Conservation (phyloP, 1,139 yeast genomes). For the Yamadazyma diddensiae region DNA sequence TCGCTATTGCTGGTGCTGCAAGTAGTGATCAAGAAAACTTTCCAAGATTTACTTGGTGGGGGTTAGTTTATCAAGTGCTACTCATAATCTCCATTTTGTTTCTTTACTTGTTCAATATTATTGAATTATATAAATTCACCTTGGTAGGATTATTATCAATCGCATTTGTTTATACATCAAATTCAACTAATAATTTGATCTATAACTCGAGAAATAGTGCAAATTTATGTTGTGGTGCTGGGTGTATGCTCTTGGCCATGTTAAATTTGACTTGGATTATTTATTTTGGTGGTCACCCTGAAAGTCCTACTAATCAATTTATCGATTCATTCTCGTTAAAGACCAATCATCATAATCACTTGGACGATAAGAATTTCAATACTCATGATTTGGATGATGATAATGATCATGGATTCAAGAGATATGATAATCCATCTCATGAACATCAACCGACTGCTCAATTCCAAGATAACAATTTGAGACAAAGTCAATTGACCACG, state of each 20-base stretch:
- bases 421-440: constrained; percentile 13
- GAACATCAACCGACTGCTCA: constrained; percentile 16
- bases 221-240: constrained; percentile 86
- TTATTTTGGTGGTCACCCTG: constrained; percentile 81
- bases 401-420: constrained; percentile 26
- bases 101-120: constrained; percentile 63
- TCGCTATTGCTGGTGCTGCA: constrained; percentile 84
- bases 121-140: constrained; percentile 70
- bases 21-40: constrained; percentile 30
- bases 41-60: constrained; percentile 98
- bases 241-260: constrained; percentile 79
- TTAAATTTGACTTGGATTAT: constrained; percentile 79
- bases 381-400: constrained; percentile 20
- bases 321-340: constrained; percentile 68
- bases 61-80: constrained; percentile 75
- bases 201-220: constrained; percentile 58
- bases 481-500: constrained; percentile 38
- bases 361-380: constrained; percentile 17
- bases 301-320: constrained; percentile 76
- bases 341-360: constrained; percentile 25
- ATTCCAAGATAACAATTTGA: constrained; percentile 34
- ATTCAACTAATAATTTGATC: constrained; percentile 76
- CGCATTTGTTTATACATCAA: constrained; percentile 80
- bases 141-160: constrained; percentile 54
- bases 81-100: constrained; percentile 54